Conservation (phyloP, 1,284 basidiomycete species). For the Phenoliferia sp. region DNA sequence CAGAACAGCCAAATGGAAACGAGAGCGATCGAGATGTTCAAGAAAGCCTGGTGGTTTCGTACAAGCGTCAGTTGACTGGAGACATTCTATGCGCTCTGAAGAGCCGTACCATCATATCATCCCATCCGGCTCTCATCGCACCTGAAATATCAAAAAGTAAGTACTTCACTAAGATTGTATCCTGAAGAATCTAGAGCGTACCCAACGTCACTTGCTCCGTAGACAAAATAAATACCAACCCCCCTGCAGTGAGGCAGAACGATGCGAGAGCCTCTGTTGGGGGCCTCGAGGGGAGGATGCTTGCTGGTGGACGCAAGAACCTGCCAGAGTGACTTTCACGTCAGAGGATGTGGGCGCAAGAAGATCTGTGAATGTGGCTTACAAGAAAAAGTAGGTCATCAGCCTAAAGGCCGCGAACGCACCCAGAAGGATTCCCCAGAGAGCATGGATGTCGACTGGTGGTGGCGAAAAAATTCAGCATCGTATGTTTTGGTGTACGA, state of each 20-base stretch:
- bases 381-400: conserved; percentile 86
- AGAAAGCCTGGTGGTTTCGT: conserved; percentile 72
- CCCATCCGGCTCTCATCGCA: conserved; percentile 82
- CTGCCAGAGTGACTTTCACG: background rate
- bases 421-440: conserved; percentile 91
- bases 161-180: background rate
- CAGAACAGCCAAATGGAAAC: conserved; percentile 64
- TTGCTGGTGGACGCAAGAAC: conserved; percentile 57
- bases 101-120: conserved; percentile 55
- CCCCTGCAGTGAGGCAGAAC: conserved; percentile 82
- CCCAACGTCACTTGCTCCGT: conserved; percentile 86
- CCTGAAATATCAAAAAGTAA: conserved; percentile 65
- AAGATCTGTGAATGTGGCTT: conserved; percentile 56
- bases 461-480: conserved; percentile 31
- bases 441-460: conserved; percentile 74
- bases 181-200: conserved; percentile 35
- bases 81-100: background rate
- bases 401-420: conserved; percentile 71
- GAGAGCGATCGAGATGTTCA: conserved; percentile 55
- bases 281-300: conserved; percentile 77
- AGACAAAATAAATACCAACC: conserved; percentile 84
- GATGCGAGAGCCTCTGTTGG: conserved; percentile 86
- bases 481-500: background rate
- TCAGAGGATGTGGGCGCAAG: conserved; percentile 83
- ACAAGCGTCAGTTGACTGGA: background rate